These are phyloP conservation scores for Arthrobotrys sphaeroides DNA, from an alignment of 2,329 filamentous ascomycete genomes.

Conservation along the genomic window DNA sequence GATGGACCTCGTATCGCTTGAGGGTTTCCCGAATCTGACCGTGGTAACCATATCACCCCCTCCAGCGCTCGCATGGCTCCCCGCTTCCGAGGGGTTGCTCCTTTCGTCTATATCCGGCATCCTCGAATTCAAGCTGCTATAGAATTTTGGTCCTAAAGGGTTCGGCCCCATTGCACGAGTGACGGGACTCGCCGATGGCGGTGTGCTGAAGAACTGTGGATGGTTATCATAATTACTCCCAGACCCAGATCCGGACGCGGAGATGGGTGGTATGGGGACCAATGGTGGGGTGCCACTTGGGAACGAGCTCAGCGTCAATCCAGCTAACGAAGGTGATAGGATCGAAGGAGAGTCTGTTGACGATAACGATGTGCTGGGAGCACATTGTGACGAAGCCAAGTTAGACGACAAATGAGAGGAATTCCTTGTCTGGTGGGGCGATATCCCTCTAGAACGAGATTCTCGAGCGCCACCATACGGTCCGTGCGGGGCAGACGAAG, in stretches of 20 bases:
- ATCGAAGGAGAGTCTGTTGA: constrained; percentile 32
- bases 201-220: constrained; percentile 50
- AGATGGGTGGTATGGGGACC: constrained; percentile 13
- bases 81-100: constrained; percentile 9
- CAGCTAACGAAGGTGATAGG: constrained; percentile 27
- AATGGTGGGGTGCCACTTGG: background rate
- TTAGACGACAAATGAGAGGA: constrained; percentile 11
- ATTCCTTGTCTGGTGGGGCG: constrained; percentile 41
- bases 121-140: constrained; percentile 17
- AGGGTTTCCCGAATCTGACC: constrained; percentile 47
- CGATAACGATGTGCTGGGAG: background rate
- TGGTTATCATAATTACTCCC: constrained; percentile 37
- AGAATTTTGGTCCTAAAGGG: constrained; percentile 16
- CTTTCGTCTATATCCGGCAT: constrained; percentile 39
- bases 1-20: constrained; percentile 27
- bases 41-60: constrained; percentile 47
- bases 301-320: constrained; percentile 13
- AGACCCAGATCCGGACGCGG: constrained; percentile 29
- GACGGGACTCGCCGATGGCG: constrained; percentile 31
- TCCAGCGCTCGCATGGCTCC: background rate
- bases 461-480: constrained; percentile 8
- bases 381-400: constrained; percentile 30
- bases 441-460: constrained; percentile 22
- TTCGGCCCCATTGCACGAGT: background rate
- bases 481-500: constrained; percentile 25